Evolutionary conservation across 805 yeast species (phyloP).

Genomic region (Candida takata): DNA sequence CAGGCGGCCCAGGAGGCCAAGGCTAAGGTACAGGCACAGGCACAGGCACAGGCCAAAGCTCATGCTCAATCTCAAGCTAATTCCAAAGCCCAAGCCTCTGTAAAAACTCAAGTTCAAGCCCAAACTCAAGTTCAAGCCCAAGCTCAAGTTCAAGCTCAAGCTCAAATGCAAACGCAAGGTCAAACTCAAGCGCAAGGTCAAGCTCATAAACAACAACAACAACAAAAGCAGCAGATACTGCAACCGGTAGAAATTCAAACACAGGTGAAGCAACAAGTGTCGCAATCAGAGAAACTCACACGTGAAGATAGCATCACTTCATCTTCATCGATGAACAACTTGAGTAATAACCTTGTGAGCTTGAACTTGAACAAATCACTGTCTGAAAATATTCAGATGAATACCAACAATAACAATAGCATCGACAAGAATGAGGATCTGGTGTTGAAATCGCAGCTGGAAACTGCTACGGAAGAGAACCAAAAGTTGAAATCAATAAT

Average conservation of each 20-base stretch:
- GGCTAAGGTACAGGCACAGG: slow-evolving; percentile 1
- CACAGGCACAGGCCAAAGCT: not conserved
- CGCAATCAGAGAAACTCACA: not conserved
- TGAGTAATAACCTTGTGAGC: slow-evolving; percentile 13
- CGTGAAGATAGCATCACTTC: slow-evolving; percentile 1
- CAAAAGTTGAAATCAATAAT: slow-evolving; percentile 36
- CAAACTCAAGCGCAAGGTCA: no score
- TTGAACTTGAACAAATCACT: slow-evolving; percentile 10
- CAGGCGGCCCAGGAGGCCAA: slow-evolving; percentile 1
- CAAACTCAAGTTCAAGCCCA: no score
- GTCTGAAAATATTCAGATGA: slow-evolving; percentile 6
- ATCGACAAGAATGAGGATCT: slow-evolving; percentile 18
- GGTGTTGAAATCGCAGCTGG: slow-evolving; percentile 30
- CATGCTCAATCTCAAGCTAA: not conserved
- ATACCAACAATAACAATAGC: no score
- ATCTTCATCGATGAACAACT: slow-evolving; percentile 5
- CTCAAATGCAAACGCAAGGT: no score
- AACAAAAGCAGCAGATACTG: no score
- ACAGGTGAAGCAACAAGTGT: not conserved
- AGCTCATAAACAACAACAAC: no score
- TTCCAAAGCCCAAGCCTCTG: not conserved
- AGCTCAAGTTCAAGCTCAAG: no score
- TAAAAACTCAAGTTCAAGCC: no score
- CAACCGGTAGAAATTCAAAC: not conserved
- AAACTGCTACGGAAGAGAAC: slow-evolving; percentile 36